Evolutionary conservation across 2,329 filamentous ascomycete species (phyloP).

Genomic region (Trichophaea hybrida): DNA sequence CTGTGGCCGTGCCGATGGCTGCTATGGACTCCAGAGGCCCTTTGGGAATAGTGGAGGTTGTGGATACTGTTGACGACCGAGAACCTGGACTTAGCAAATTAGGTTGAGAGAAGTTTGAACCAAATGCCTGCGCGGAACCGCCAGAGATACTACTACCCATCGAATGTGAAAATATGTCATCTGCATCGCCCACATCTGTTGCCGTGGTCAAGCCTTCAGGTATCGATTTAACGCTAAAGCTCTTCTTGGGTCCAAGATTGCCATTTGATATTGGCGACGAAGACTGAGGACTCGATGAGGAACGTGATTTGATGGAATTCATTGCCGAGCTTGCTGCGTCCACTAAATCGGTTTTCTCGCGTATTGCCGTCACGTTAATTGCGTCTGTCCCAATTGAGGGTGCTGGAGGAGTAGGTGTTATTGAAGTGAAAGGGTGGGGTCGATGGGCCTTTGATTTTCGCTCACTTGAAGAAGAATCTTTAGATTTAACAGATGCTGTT

Average conservation of each 20-base stretch:
- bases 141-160: constrained; percentile 4
- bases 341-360: neutral
- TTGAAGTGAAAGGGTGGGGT: constrained; percentile 17
- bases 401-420: constrained; percentile 18
- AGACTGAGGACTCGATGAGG: constrained; percentile 17
- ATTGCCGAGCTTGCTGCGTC: constrained; percentile 16
- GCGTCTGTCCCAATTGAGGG: constrained; percentile 22
- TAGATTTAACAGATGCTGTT: constrained; percentile 13
- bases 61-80: constrained; percentile 6
- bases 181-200: neutral
- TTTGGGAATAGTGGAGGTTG: neutral
- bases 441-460: constrained; percentile 17
- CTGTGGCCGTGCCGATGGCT: constrained; percentile 39
- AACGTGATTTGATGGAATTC: constrained; percentile 15
- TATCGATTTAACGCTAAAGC: neutral
- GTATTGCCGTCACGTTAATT: constrained; percentile 22
- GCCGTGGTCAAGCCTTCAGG: neutral
- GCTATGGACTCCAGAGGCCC: constrained; percentile 30
- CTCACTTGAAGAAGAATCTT: constrained; percentile 10
- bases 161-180: neutral
- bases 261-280: constrained; percentile 13
- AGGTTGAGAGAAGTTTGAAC: neutral
- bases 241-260: neutral
- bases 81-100: neutral
- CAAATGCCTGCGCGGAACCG: constrained; percentile 5